Evolutionary conservation across 805 yeast genomes (phyloP).

Genomic region (Cyberlindnera samutprakarnensis): DNA sequence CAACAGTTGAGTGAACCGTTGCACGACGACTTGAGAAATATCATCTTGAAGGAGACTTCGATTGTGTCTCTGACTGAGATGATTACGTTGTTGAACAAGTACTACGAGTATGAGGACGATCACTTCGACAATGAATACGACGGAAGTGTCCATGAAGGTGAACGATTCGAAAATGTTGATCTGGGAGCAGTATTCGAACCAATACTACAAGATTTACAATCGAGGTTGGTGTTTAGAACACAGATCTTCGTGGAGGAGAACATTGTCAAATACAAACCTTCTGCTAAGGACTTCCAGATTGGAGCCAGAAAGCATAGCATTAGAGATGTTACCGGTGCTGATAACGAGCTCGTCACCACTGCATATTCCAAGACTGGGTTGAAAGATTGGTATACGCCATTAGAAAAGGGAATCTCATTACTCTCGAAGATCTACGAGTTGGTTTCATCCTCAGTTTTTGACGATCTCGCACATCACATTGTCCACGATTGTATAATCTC

Average conservation of each 20-base stretch:
- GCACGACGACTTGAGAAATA: slow-evolving; percentile 60
- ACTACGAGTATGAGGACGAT: slow-evolving; percentile 50
- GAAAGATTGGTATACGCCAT: slow-evolving; percentile 59
- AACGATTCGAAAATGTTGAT: slow-evolving; percentile 21
- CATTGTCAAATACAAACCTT: slow-evolving; percentile 59
- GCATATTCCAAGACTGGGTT: slow-evolving; percentile 14
- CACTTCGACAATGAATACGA: slow-evolving; percentile 1
- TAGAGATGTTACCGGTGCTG: slow-evolving; percentile 5
- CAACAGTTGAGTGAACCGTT: slow-evolving; percentile 66
- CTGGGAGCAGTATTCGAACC: slow-evolving; percentile 62
- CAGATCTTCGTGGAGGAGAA: slow-evolving; percentile 66
- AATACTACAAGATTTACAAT: slow-evolving; percentile 68
- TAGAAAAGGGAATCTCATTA: slow-evolving; percentile 58
- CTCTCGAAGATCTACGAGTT: slow-evolving; percentile 75
- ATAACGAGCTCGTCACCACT: slow-evolving; percentile 5
- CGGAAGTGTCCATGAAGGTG: slow-evolving; percentile 17
- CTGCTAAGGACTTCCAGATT: slow-evolving; percentile 58
- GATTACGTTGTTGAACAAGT: slow-evolving; percentile 59
- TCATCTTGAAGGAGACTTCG: slow-evolving; percentile 62
- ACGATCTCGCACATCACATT: slow-evolving; percentile 81
- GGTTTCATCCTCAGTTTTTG: slow-evolving; percentile 71
- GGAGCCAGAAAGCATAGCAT: slow-evolving; percentile 22
- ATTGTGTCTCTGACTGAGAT: slow-evolving; percentile 68
- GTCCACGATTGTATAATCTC: slow-evolving; percentile 71
- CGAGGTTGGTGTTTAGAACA: slow-evolving; percentile 71